Evolutionary conservation across 2,329 filamentous ascomycete species (phyloP).

Genomic region (Colletotrichum sp.): DNA sequence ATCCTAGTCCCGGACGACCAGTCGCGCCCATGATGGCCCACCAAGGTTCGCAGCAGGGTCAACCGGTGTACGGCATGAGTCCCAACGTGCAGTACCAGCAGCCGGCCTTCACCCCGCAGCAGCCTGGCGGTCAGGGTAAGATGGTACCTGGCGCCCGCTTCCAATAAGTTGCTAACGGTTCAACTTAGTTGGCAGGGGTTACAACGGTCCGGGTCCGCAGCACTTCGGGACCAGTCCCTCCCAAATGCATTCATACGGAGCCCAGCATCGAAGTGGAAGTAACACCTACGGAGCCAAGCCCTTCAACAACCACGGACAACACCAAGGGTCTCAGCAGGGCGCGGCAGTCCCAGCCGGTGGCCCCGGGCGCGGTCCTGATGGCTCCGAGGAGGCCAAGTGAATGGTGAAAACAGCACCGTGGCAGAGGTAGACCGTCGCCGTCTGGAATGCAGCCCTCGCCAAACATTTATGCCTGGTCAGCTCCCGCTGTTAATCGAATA

Average conservation of each 20-base stretch:
- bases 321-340: slow-evolving; percentile 47
- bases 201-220: slow-evolving; percentile 62
- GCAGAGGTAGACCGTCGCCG: slow-evolving; percentile 2
- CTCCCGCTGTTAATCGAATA: neutral
- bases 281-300: slow-evolving; percentile 58
- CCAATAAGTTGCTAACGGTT: slow-evolving; percentile 42
- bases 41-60: slow-evolving; percentile 91
- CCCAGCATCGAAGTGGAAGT: slow-evolving; percentile 63
- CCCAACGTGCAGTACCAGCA: slow-evolving; percentile 77
- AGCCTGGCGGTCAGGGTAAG: slow-evolving; percentile 74
- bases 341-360: slow-evolving; percentile 38
- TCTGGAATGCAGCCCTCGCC: neutral
- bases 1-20: slow-evolving; percentile 85
- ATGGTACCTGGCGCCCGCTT: slow-evolving; percentile 13
- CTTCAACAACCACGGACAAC: slow-evolving; percentile 38
- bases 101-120: slow-evolving; percentile 73
- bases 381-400: slow-evolving; percentile 52
- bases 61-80: slow-evolving; percentile 78
- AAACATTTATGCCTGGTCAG: neutral
- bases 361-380: slow-evolving; percentile 38
- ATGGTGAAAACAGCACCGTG: neutral
- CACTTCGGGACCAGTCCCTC: slow-evolving; percentile 72
- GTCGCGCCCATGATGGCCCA: slow-evolving; percentile 91
- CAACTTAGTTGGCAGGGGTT: slow-evolving; percentile 63
- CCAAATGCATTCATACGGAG: slow-evolving; percentile 67